phyloP scores from a whole-genome alignment of 2,329 filamentous ascomycete genomes.

The Decorospora gaudefroyi region DNA sequence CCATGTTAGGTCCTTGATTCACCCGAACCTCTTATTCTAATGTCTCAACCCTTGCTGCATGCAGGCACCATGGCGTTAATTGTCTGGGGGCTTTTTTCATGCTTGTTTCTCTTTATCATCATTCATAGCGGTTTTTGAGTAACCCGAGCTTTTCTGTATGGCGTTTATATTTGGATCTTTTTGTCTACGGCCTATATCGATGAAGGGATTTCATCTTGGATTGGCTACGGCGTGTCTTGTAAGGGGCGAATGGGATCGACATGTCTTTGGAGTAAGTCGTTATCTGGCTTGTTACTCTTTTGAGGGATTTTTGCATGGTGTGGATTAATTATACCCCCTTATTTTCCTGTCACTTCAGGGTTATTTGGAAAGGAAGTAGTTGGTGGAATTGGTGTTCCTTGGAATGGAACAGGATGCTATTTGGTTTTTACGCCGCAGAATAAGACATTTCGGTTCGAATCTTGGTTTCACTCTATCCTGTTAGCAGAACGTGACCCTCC shows the following conservation, averaged over 20 bases:
- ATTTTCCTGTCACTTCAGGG: conserved; percentile 6
- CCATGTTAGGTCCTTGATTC: conserved; percentile 16
- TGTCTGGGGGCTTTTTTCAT: too few relatives aligned
- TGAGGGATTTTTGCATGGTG: conserved; percentile 7
- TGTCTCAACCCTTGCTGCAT: conserved; percentile 1
- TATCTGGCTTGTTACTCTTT: not conserved
- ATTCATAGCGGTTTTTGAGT: too few relatives aligned
- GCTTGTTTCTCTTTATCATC: too few relatives aligned
- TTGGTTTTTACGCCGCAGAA: not conserved
- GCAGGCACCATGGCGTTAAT: too few relatives aligned
- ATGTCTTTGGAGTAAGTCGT: not conserved
- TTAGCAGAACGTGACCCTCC: too few relatives aligned
- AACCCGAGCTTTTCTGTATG: too few relatives aligned
- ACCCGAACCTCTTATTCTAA: not conserved
- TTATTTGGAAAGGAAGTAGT: conserved; percentile 1
- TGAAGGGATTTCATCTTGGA: too few relatives aligned
- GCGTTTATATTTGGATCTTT: too few relatives aligned
- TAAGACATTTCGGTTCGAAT: too few relatives aligned
- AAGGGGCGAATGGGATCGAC: not conserved
- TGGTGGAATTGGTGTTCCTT: not conserved
- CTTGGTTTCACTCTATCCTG: not conserved
- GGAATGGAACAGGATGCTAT: not conserved
- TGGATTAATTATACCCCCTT: conserved; percentile 13
- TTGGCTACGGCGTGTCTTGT: not conserved
- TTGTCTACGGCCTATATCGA: too few relatives aligned